Conservation (phyloP, 352 stramenopile genomes). For the Globisporangium echinulatum region DNA sequence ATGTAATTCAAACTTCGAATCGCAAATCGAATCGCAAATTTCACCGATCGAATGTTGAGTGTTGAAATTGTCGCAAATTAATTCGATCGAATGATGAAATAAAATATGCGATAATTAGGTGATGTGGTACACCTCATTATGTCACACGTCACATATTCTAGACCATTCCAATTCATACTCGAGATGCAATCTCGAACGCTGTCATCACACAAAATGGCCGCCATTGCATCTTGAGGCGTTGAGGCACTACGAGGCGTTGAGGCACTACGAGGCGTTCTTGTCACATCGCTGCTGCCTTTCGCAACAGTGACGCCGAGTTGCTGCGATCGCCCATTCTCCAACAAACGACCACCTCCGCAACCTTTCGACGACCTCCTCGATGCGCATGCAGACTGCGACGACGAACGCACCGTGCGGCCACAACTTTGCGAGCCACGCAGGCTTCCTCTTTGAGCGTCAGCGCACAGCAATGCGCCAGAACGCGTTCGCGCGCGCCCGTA, state of each 20-base stretch:
- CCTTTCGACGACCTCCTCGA: background rate
- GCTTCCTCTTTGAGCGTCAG: conserved; percentile 37
- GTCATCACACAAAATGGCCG: background rate
- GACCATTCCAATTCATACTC: background rate
- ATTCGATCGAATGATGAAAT: too few relatives aligned
- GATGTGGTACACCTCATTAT: too few relatives aligned
- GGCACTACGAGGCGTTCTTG: background rate
- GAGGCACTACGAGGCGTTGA: background rate
- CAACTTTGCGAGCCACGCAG: conserved; percentile 27
- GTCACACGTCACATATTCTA: background rate
- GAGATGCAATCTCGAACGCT: conserved; percentile 2
- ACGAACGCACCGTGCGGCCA: conserved; percentile 26
- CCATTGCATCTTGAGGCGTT: background rate
- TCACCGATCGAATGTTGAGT: too few relatives aligned
- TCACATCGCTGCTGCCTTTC: background rate
- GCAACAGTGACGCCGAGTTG: background rate
- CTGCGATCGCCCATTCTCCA: background rate
- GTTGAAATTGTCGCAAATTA: too few relatives aligned
- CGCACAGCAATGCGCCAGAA: conserved; percentile 34
- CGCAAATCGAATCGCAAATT: too few relatives aligned
- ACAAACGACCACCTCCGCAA: background rate
- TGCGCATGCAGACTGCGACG: conserved; percentile 8
- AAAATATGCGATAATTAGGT: too few relatives aligned
- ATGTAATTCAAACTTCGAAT: too few relatives aligned
- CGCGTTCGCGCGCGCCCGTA: conserved; percentile 35